Evolutionary conservation across 257 asterid species (phyloP).

Genomic region (Misopates orontium): DNA sequence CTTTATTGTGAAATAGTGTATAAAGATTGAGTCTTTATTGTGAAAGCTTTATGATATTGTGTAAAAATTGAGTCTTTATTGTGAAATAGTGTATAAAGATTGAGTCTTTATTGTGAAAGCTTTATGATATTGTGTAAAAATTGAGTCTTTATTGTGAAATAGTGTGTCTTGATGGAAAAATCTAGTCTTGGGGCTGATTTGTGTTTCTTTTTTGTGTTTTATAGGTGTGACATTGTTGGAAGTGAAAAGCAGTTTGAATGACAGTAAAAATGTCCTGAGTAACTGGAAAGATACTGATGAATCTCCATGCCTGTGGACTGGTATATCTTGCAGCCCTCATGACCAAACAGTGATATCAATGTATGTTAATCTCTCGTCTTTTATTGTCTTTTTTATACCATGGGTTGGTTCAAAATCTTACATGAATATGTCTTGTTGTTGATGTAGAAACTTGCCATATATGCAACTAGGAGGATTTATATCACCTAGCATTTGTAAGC

Average conservation of each 20-base stretch:
- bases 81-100: not conserved
- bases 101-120: too few species aligned
- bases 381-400: constrained; percentile 4
- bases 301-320: constrained; percentile 88
- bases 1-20: too few species aligned
- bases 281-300: constrained; percentile 79
- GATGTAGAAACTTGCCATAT: constrained; percentile 76
- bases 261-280: constrained; percentile 62
- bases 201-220: not conserved
- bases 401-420: constrained; percentile 9
- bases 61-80: not conserved
- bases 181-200: too few species aligned
- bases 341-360: constrained; percentile 81
- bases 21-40: too few species aligned
- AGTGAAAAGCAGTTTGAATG: constrained; percentile 75
- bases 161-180: too few species aligned
- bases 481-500: constrained; percentile 80
- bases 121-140: too few species aligned
- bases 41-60: too few species aligned
- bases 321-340: constrained; percentile 70
- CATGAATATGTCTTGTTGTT: constrained; percentile 5
- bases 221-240: constrained; percentile 86
- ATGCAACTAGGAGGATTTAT: constrained; percentile 87
- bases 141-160: too few species aligned
- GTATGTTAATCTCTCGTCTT: constrained; percentile 47